Percentiles rank a stretch among this genome's conserved stretches.
Evolutionary conservation across 1,139 yeast species (phyloP).

Genomic region (Hyphopichia buzzinii): DNA sequence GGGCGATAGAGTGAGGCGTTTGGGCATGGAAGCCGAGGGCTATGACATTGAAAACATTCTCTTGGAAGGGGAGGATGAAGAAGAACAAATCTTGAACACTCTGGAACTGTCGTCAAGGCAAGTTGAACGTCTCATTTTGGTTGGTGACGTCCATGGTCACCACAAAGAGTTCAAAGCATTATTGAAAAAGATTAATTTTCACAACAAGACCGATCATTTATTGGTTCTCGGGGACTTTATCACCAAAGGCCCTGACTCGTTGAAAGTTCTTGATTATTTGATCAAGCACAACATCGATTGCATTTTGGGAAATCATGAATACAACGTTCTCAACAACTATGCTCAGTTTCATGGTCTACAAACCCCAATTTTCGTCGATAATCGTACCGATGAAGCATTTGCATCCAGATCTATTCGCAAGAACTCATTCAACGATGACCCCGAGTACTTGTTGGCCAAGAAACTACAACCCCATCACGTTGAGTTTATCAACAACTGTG

Average conservation of each 20-base stretch:
- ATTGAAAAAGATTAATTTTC: constrained; percentile 45
- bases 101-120: no score
- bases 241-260: constrained; percentile 79
- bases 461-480: constrained; percentile 60
- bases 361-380: constrained; percentile 21
- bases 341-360: constrained; percentile 54
- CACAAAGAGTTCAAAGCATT: constrained; percentile 52
- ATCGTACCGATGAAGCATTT: not conserved
- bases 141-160: constrained; percentile 92
- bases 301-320: constrained; percentile 87
- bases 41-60: constrained; percentile 3
- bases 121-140: constrained; percentile 53
- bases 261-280: constrained; percentile 65
- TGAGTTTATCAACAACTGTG: constrained; percentile 55
- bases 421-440: constrained; percentile 45
- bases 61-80: constrained; percentile 6
- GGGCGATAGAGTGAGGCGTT: constrained; percentile 12
- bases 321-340: constrained; percentile 59
- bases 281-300: constrained; percentile 63
- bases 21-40: constrained; percentile 12
- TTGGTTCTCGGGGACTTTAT: constrained; percentile 81
- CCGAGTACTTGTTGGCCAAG: constrained; percentile 60
- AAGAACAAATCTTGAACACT: constrained; percentile 2
- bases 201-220: constrained; percentile 52
- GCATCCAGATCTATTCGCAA: constrained; percentile 1